Percentiles rank a stretch among this genome's conserved stretches.
Conservation (phyloP, 106 monocot species). For the Platanthera zijinensis region DNA sequence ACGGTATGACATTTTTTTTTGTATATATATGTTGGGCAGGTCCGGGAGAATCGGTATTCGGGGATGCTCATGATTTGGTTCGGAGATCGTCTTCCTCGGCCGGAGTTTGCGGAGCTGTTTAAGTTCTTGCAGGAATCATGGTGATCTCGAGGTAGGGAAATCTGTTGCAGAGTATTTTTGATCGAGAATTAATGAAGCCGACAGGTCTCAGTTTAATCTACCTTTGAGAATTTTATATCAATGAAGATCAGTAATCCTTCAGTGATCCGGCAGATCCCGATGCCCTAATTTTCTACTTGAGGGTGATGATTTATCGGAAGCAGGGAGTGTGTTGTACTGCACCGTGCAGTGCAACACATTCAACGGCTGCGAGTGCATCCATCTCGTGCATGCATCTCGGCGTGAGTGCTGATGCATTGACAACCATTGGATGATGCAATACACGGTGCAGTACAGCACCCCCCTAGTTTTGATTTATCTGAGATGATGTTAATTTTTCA, state of each 20-base stretch:
- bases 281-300: too few species aligned
- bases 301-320: too few species aligned
- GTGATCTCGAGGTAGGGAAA: constrained; percentile 30
- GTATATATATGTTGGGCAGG: constrained; percentile 27
- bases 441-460: too few species aligned
- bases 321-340: too few species aligned
- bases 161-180: constrained; percentile 30
- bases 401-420: too few species aligned
- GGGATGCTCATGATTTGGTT: constrained; percentile 43
- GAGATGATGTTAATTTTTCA: too few species aligned
- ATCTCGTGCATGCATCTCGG: too few species aligned
- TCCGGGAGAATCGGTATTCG: constrained; percentile 30
- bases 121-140: constrained; percentile 46
- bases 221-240: not conserved
- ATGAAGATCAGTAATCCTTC: not conserved
- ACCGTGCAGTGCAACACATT: too few species aligned
- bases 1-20: too few species aligned
- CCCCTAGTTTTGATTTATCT: too few species aligned
- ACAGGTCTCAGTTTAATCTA: constrained; percentile 39
- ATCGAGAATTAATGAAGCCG: constrained; percentile 40
- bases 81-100: not conserved
- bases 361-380: too few species aligned
- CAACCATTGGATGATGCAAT: too few species aligned
- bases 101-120: constrained; percentile 65
- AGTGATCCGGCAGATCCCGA: not conserved